Evolutionary conservation across 1,284 basidiomycete species (phyloP).

Genomic region (Cutaneotrichosporon sp.): DNA sequence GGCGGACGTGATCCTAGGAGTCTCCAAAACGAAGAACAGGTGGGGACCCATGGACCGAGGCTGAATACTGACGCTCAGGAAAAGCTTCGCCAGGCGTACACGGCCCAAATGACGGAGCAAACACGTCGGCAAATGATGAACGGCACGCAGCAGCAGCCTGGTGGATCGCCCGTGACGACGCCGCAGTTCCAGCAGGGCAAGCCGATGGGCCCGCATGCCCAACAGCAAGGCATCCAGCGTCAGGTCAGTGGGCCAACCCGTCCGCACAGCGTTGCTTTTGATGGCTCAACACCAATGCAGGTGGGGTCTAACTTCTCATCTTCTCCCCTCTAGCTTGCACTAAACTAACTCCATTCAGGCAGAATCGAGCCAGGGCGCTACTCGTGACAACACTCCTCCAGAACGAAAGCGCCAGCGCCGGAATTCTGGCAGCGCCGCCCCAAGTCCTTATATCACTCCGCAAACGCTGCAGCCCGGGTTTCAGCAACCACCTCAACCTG

Average conservation of each 20-base stretch:
- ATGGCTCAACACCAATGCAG: slow-evolving; percentile 25
- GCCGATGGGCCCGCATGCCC: slow-evolving; percentile 7
- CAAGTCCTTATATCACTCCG: slow-evolving; percentile 29
- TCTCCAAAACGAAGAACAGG: slow-evolving; percentile 37
- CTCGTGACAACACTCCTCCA: slow-evolving; percentile 32
- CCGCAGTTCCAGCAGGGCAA: slow-evolving; percentile 11
- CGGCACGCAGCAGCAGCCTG: background rate
- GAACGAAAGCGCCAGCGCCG: slow-evolving; percentile 37
- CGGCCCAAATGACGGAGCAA: slow-evolving; percentile 1
- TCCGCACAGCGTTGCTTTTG: slow-evolving; percentile 15
- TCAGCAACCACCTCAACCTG: slow-evolving; percentile 6
- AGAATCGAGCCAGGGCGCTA: slow-evolving; percentile 10
- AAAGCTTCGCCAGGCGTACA: slow-evolving; percentile 26
- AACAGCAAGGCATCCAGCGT: slow-evolving; percentile 16
- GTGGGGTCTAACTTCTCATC: too few relatives aligned
- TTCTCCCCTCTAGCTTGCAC: too few relatives aligned
- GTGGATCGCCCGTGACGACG: slow-evolving; percentile 12
- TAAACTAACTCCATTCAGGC: too few relatives aligned
- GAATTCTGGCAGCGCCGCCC: slow-evolving; percentile 37
- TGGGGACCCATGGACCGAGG: slow-evolving; percentile 6
- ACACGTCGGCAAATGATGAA: slow-evolving; percentile 15
- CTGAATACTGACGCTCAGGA: background rate
- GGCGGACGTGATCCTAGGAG: slow-evolving; percentile 29
- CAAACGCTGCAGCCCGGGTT: slow-evolving; percentile 19
- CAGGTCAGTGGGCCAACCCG: slow-evolving; percentile 20